These are phyloP conservation scores for Chaetoscypha palmicola DNA, from an alignment of 2,329 filamentous ascomycete genomes.

Conservation along the genomic window DNA sequence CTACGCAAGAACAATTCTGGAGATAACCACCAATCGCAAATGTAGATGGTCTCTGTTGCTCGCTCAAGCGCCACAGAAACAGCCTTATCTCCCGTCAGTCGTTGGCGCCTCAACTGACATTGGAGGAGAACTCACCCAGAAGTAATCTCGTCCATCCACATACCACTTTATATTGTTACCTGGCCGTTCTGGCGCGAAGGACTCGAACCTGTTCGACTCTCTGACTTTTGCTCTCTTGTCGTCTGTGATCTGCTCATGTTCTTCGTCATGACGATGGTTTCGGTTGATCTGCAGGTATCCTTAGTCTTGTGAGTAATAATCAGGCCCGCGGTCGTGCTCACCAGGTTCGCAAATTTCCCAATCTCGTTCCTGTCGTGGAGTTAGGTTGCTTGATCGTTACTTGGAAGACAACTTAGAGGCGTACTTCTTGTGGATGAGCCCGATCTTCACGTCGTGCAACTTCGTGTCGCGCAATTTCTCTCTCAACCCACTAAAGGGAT, in stretches of 20 bases:
- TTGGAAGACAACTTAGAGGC: too few species aligned
- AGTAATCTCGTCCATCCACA: constrained; percentile 91
- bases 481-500: constrained; percentile 38
- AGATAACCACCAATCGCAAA: constrained; percentile 94
- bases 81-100: constrained; percentile 37
- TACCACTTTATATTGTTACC: constrained; percentile 95
- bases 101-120: neutral
- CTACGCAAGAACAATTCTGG: constrained; percentile 81
- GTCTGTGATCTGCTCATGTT: constrained; percentile 79
- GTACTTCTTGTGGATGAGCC: constrained; percentile 53
- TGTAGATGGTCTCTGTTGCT: constrained; percentile 90
- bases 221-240: constrained; percentile 66
- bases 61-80: constrained; percentile 85
- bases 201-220: constrained; percentile 75
- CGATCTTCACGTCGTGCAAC: constrained; percentile 50
- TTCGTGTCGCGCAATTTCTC: constrained; percentile 49
- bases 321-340: too few species aligned
- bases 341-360: constrained; percentile 56
- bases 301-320: too few species aligned
- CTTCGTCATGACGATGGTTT: constrained; percentile 89
- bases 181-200: constrained; percentile 80
- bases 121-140: constrained; percentile 50
- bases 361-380: constrained; percentile 43
- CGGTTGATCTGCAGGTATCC: constrained; percentile 53
- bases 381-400: neutral